Percentiles rank a stretch among this genome's conserved stretches.
Evolutionary conservation across 2,329 filamentous ascomycete genomes (phyloP).

Genomic region (Aspergillus sojae): DNA sequence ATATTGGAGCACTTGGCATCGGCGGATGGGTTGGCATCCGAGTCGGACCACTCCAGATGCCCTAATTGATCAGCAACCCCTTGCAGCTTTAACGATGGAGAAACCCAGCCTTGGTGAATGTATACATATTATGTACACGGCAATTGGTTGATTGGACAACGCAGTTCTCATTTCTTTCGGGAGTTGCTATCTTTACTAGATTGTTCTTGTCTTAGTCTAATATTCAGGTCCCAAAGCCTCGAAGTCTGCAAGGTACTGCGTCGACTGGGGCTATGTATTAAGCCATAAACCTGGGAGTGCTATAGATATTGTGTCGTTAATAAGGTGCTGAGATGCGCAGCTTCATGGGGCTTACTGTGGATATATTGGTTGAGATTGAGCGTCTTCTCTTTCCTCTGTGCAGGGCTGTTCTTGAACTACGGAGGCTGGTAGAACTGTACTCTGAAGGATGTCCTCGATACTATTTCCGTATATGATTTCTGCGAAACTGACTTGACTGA

Average conservation of each 20-base stretch:
- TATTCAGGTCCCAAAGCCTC: not conserved
- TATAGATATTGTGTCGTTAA: not conserved
- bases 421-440: not conserved
- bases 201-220: not conserved
- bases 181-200: not conserved
- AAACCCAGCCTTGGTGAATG: not conserved
- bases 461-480: not conserved
- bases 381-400: not conserved
- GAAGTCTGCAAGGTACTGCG: not conserved
- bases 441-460: not conserved
- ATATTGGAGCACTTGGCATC: not conserved
- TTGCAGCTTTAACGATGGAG: not conserved
- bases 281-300: not conserved
- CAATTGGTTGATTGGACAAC: not conserved
- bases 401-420: not conserved
- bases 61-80: not conserved
- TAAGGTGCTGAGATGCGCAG: not conserved
- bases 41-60: constrained; percentile 10
- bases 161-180: not conserved
- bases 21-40: constrained; percentile 6
- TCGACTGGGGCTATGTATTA: not conserved
- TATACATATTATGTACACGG: not conserved
- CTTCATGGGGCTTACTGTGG: not conserved
- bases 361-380: not conserved
- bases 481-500: not conserved